A percentile compares a stretch with the other conserved stretches of the same genome.
Conservation (phyloP, 2,329 filamentous ascomycete species). For the Colletotrichum godetiae region DNA sequence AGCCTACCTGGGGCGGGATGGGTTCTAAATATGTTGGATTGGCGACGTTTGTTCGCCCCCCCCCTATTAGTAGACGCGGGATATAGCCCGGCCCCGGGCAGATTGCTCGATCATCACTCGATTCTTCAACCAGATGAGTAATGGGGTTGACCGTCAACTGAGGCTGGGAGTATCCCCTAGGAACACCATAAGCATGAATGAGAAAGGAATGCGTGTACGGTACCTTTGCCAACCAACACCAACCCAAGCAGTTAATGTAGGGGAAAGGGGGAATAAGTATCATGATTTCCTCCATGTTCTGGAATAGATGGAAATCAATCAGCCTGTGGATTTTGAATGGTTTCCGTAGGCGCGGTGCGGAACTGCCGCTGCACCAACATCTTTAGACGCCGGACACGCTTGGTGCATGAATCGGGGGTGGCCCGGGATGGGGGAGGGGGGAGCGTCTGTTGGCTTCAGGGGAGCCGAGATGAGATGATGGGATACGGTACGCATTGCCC, state of each 20-base stretch:
- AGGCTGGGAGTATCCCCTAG: no score
- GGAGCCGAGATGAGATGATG: neutral
- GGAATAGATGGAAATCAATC: neutral
- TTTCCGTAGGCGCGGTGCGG: neutral
- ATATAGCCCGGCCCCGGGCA: conserved; percentile 6
- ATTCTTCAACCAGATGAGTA: neutral
- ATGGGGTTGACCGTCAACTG: neutral
- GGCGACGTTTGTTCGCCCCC: neutral
- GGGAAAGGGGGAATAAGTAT: neutral
- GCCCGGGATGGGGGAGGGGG: no score
- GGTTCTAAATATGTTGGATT: neutral
- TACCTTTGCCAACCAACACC: neutral
- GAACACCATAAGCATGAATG: neutral
- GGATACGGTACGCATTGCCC: neutral
- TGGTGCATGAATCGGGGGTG: neutral
- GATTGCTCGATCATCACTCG: neutral
- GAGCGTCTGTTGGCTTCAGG: neutral
- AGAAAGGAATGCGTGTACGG: neutral
- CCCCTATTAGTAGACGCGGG: conserved; percentile 24
- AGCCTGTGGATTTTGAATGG: neutral
- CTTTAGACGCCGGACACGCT: neutral
- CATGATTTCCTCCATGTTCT: neutral
- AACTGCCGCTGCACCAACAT: neutral
- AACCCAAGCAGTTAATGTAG: neutral
- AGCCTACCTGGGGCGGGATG: neutral